Evolutionary conservation across 2,329 filamentous ascomycete genomes (phyloP), one percentile per base, ranked within the genome.

Genomic region (Pseudogymnoascus sp.): DNA sequence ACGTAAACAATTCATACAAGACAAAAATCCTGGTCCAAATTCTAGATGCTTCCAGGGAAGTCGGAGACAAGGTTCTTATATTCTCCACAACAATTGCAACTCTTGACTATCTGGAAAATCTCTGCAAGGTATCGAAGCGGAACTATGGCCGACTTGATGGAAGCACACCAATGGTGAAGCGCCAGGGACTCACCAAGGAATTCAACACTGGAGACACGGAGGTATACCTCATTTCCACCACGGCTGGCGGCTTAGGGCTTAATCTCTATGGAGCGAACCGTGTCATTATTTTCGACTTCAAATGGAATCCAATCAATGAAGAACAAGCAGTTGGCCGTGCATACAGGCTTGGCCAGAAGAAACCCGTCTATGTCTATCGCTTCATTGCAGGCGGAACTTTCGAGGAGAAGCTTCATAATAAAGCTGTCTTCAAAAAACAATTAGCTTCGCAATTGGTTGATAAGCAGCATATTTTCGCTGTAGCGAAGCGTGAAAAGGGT

Each of bases 291-390:
- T 89, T 95, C 63, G 92, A 97, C 72, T 91, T 89, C 70, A 80
- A 82, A 65, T 96, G 87, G 76, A 94, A 92, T 66, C 92, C 92
- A 0, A 82, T 86, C 4, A 81, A 87, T 71, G 92, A 96, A 73
- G 87, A 92, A 69, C 92, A 97, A 75, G 92, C 92, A 1, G 84
- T 96, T 60, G 92, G 91, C 1, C 83, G 92, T 62, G 88, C 90
- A 0, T 96, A 94, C 74, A 89, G 92, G 0, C 83, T 97, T 35
- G 91, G 92, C 0, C 92, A 97, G 73, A 78, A 76, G 38, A 94
- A 92, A 69, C 80, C 83, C 0, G 92, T 96, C 0, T 92, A 84
- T 71, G 91, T 97, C 1, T 97, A 97, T 75, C 88, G 89, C 16
- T 85, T 97, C 66, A 78, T 92, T 25, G 79, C 85, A 10, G 90